A percentile compares a stretch with the other conserved stretches of the same genome.
Evolutionary conservation across 345 rosid genomes (phyloP).

Genomic region (Pugionium cornutum): DNA sequence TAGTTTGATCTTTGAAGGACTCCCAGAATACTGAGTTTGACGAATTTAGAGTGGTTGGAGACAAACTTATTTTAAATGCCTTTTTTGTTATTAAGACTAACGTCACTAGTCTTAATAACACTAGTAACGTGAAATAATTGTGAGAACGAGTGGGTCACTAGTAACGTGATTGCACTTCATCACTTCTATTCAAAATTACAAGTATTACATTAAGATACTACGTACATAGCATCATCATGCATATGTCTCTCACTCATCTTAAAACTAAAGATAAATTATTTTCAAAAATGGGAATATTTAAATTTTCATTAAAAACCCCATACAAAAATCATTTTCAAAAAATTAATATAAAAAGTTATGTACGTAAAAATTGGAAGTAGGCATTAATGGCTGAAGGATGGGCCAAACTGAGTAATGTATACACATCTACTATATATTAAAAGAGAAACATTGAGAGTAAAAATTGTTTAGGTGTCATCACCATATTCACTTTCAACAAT

Average conservation of each 20-base stretch:
- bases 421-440: too few relatives aligned
- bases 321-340: background rate
- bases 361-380: conserved; percentile 2
- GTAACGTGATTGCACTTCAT: background rate
- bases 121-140: background rate
- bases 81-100: too few relatives aligned
- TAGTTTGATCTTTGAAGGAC: conserved; percentile 1
- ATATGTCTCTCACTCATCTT: background rate
- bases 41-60: background rate
- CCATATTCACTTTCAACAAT: too few relatives aligned
- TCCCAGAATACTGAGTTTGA: too few relatives aligned
- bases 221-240: background rate
- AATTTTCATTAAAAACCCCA: background rate
- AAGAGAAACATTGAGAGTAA: too few relatives aligned
- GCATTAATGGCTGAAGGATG: conserved; percentile 30
- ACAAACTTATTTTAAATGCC: background rate
- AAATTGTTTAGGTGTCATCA: too few relatives aligned
- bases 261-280: background rate
- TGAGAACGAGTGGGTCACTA: conserved; percentile 9
- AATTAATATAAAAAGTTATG: background rate
- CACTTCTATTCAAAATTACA: background rate
- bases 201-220: background rate
- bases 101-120: too few relatives aligned
- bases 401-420: conserved; percentile 33
- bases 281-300: background rate